These are phyloP conservation scores for Salix caprea DNA, from an alignment of 345 rosid genomes.

Conservation along the genomic window DNA sequence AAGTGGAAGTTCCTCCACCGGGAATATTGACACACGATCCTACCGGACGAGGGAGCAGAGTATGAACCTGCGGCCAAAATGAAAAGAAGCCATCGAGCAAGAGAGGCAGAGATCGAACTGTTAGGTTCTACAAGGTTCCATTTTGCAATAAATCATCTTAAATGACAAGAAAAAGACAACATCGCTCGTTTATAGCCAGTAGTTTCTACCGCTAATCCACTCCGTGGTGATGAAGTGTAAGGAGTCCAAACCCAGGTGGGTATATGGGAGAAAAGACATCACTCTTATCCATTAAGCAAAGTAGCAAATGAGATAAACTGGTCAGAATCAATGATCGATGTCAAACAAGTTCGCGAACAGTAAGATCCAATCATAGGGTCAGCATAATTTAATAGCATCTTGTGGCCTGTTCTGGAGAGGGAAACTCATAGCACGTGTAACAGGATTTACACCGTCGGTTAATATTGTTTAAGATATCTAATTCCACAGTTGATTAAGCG, in stretches of 20 bases:
- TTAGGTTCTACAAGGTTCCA: not conserved
- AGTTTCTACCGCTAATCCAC: not conserved
- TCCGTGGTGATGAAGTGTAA: not conserved
- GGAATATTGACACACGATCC: too few species aligned
- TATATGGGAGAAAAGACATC: slow-evolving; percentile 14
- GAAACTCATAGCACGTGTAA: not conserved
- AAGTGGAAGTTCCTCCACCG: too few species aligned
- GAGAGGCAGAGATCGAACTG: too few species aligned
- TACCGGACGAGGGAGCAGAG: too few species aligned
- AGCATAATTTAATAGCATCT: not conserved
- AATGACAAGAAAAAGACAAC: not conserved
- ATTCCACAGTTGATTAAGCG: not conserved
- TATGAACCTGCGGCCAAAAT: too few species aligned
- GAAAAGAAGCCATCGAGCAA: too few species aligned
- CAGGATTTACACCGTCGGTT: not conserved
- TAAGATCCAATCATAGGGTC: slow-evolving; percentile 20
- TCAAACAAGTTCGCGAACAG: slow-evolving; percentile 26
- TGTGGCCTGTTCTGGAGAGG: not conserved
- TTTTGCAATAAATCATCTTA: not conserved
- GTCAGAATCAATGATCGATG: slow-evolving; percentile 6
- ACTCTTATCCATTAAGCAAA: slow-evolving; percentile 17
- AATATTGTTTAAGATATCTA: not conserved
- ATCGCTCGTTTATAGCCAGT: not conserved
- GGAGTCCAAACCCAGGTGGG: not conserved
- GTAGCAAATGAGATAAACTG: not conserved